phyloP scores from a whole-genome alignment of 805 yeast species.

The Barnettozyma vustinii region DNA sequence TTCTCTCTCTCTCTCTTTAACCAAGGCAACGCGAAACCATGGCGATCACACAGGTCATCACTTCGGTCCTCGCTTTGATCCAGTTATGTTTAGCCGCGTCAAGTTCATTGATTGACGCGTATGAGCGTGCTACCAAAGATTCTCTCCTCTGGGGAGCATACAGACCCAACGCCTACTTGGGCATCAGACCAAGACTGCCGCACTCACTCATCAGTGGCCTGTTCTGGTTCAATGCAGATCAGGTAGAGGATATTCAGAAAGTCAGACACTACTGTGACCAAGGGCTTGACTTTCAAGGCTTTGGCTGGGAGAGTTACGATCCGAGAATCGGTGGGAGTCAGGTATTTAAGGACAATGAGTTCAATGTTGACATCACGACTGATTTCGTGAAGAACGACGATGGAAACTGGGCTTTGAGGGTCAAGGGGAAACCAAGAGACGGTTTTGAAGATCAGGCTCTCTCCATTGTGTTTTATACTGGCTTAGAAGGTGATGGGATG shows the following conservation, averaged over 20 bases:
- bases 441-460: constrained; percentile 45
- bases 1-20: too few relatives aligned
- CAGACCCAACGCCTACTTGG: constrained; percentile 79
- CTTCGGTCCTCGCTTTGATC: not conserved
- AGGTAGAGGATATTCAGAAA: constrained; percentile 44
- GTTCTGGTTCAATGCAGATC: constrained; percentile 79
- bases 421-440: constrained; percentile 58
- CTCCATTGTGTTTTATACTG: constrained; percentile 73
- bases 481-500: constrained; percentile 58
- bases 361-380: constrained; percentile 56
- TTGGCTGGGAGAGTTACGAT: constrained; percentile 86
- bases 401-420: constrained; percentile 77
- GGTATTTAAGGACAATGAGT: constrained; percentile 59
- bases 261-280: constrained; percentile 76
- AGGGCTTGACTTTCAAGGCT: constrained; percentile 60
- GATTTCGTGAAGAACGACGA: constrained; percentile 70
- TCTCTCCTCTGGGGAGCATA: constrained; percentile 90
- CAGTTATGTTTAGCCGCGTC: not conserved
- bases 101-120: constrained; percentile 16
- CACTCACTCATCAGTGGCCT: constrained; percentile 70
- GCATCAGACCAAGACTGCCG: constrained; percentile 79
- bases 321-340: constrained; percentile 86
- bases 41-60: not conserved
- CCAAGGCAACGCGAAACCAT: not conserved
- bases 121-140: constrained; percentile 34